Evolutionary conservation across 2,329 filamentous ascomycete species (phyloP).

Genomic region (Hirsutella rhossiliensis): DNA sequence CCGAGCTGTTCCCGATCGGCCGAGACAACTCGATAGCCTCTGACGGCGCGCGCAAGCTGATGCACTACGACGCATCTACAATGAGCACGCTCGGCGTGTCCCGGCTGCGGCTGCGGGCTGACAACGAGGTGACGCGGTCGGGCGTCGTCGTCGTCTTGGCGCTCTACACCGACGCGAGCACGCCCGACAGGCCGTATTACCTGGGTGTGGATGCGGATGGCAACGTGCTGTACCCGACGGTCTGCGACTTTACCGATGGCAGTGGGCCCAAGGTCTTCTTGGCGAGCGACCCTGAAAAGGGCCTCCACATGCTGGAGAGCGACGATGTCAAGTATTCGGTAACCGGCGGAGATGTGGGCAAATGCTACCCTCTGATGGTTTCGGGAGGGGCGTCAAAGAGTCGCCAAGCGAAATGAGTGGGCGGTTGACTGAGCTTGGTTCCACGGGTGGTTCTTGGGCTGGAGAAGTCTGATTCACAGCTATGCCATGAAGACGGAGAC

Average conservation of each 20-base stretch:
- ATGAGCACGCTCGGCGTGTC: slow-evolving; percentile 18
- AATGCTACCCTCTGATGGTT: slow-evolving; percentile 3
- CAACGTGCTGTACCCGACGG: slow-evolving; percentile 14
- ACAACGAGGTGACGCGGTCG: slow-evolving; percentile 6
- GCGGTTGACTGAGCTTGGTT: too few species aligned
- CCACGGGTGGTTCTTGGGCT: too few species aligned
- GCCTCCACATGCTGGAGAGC: slow-evolving; percentile 10
- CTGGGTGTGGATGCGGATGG: slow-evolving; percentile 8
- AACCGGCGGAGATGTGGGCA: slow-evolving; percentile 13
- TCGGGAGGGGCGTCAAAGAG: background rate
- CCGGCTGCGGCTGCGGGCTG: slow-evolving; percentile 13
- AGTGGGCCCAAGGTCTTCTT: slow-evolving; percentile 15
- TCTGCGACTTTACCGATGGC: slow-evolving; percentile 14
- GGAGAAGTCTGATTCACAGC: too few species aligned
- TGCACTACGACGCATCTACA: slow-evolving; percentile 22
- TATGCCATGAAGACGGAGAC: too few species aligned
- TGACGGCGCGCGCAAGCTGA: slow-evolving; percentile 11
- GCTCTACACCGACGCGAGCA: slow-evolving; percentile 2
- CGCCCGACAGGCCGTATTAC: slow-evolving; percentile 7
- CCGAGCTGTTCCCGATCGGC: slow-evolving; percentile 10
- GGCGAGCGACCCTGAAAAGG: slow-evolving; percentile 10
- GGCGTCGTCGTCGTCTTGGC: slow-evolving; percentile 9
- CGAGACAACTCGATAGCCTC: slow-evolving; percentile 8
- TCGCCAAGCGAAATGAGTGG: too few species aligned
- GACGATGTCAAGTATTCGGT: slow-evolving; percentile 11